These are phyloP conservation scores for Yarrowia porcina DNA, from an alignment of 805 yeast genomes.

Conservation along the genomic window DNA sequence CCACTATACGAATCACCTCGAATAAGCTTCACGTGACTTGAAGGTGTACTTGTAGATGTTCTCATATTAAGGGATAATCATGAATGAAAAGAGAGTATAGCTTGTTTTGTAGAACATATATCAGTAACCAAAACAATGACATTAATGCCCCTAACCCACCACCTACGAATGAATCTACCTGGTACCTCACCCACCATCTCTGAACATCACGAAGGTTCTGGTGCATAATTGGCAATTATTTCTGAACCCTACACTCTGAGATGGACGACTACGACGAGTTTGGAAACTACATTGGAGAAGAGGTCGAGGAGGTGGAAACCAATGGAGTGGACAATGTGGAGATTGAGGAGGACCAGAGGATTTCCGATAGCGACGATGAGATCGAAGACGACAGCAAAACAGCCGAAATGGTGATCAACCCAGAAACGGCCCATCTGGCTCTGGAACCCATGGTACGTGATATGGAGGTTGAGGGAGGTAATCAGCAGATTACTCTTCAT, in stretches of 20 bases:
- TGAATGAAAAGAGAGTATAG: too few relatives aligned
- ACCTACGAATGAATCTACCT: neutral
- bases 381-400: neutral
- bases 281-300: slow-evolving; percentile 40
- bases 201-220: neutral
- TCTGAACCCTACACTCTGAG: slow-evolving; percentile 27
- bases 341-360: slow-evolving; percentile 28
- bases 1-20: too few relatives aligned
- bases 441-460: slow-evolving; percentile 10
- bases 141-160: too few relatives aligned
- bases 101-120: too few relatives aligned
- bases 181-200: neutral
- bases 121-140: too few relatives aligned
- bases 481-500: slow-evolving; percentile 40
- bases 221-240: slow-evolving; percentile 1
- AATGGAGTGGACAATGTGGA: slow-evolving; percentile 29
- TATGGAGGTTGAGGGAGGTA: slow-evolving; percentile 28
- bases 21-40: too few relatives aligned
- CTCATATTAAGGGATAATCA: too few relatives aligned
- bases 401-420: neutral
- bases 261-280: slow-evolving; percentile 74
- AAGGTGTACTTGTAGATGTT: too few relatives aligned
- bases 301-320: slow-evolving; percentile 28
- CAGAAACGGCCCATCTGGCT: slow-evolving; percentile 6
- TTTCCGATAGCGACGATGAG: slow-evolving; percentile 26